Base-by-base conservation (phyloP, 495 filamentous ascomycete genomes). In the Aspergillus bridgeri region DNA sequence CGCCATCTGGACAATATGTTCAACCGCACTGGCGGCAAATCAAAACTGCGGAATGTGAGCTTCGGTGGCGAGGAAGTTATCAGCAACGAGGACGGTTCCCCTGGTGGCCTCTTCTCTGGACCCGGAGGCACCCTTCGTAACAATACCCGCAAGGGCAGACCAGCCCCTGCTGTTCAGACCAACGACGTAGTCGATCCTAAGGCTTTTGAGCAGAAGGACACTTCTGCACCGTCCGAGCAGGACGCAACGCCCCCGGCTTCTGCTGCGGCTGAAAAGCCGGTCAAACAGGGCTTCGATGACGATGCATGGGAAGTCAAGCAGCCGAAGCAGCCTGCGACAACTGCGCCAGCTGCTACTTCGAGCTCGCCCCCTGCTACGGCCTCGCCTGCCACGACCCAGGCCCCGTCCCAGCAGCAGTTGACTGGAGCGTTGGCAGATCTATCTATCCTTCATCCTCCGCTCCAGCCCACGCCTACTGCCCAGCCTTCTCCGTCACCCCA, bases 231-330 rank as follows among this genome's bases (percentile, higher is more conserved):
- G 3, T 59, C 69, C 24, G 72, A 82, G 64, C 76, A 75, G 49
- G 77, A 75, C 42, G 75, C 74, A 17, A 75, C 74, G 42, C 75
- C 79, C 33, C 69, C 79, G 23, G 65, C 75, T 33, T 66, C 80
- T 33, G 60, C 73, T 13, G 68, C 74, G 2, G 60, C 78, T 3
- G 72, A 79, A 47, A 77, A 78, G 56, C 79, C 85, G 19, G 69
- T 71, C 27, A 50, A 71, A 19, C 73, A 78, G 50, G 91, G 91
- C 20, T 98, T 99, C 60, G 94, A 99, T 44, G 95, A 98, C 65
- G 90, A 97, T 78, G 95, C 95, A 24, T 99, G 94, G 94, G 90
- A 92, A 66, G 86, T 94, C 8, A 97, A 97, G 76, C 90, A 92
- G n/a, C 80, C 89, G n/a, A 90, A 86, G 69, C 82, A 86, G 60